Percentiles rank a stretch among this genome's conserved stretches.
Conservation (phyloP, 2,329 filamentous ascomycete genomes). For the Aspergillus floridensis region DNA sequence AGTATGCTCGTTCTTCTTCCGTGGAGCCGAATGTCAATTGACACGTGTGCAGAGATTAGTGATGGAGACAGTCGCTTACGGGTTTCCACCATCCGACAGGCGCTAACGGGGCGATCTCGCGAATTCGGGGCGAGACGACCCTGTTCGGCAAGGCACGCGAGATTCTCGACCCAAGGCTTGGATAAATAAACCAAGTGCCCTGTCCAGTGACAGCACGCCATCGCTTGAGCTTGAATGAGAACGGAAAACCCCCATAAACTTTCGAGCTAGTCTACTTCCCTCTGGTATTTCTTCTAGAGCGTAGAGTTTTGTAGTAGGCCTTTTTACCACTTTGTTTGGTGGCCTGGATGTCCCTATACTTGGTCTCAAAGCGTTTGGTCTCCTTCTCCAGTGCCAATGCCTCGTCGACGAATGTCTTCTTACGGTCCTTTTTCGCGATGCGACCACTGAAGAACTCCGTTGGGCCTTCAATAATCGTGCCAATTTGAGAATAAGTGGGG, state of each 20-base stretch:
- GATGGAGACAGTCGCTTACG: conserved; percentile 29
- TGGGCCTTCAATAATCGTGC: conserved; percentile 81
- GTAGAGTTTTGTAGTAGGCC: conserved; percentile 78
- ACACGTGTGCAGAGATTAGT: conserved; percentile 36
- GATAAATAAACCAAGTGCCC: too few species aligned
- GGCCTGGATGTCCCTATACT: conserved; percentile 81
- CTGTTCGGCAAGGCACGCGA: not conserved
- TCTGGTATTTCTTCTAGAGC: conserved; percentile 51
- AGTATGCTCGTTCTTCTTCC: conserved; percentile 32
- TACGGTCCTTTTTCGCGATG: conserved; percentile 81
- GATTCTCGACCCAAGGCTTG: too few species aligned
- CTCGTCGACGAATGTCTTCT: conserved; percentile 82
- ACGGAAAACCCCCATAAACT: too few species aligned
- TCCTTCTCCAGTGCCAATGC: conserved; percentile 66
- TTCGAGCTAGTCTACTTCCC: conserved; percentile 17
- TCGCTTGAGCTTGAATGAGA: too few species aligned
- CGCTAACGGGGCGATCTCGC: not conserved
- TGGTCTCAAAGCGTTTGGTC: conserved; percentile 74
- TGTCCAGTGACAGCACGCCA: not conserved
- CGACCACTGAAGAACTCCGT: conserved; percentile 82
- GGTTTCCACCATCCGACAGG: conserved; percentile 20
- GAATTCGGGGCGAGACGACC: not conserved
- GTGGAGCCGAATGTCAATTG: not conserved
- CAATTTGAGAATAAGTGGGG: conserved; percentile 84
- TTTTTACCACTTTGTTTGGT: conserved; percentile 86